Evolutionary conservation across 768 basidiomycete species (phyloP), one percentile per base, ranked within the genome.

Genomic region (Boletus rubescentipes): DNA sequence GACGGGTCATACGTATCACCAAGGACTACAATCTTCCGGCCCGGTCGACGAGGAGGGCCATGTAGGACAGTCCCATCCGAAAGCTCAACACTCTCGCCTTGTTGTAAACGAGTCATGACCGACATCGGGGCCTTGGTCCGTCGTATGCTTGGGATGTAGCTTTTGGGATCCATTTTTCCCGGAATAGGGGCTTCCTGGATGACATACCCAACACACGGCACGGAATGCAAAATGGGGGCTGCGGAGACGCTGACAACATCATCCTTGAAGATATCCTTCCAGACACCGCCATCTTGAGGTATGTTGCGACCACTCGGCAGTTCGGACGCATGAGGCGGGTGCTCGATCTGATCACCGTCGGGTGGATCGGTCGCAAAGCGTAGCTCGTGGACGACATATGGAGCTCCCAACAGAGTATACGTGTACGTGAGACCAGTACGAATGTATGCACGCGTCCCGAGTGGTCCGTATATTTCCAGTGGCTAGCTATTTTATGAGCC

Each of bases 1-100:
- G 84, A 84, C 6, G 88, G 87, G 67, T 96, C 85, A 64, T 79
- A 85, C 5, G 92, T 93, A 61, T 95, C 94, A 0, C 93, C 93
- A 34, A 95, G 76, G 53, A 97, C 82, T 30, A 83, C 86, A 21
- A 96, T 60, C 67, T 91, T 91, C 46, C 91, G 77, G 4, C 91
- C 93, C 1, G 75, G 77, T 47, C 85, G 76, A 42, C 80, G 79
- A 21, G 74, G 64, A 8, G 91, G 91, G 0, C 89, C 89, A 5
- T 81, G 75, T 14, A 95, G 74, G 15, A 85, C 57, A 26, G 85
- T 90, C 12, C 91, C 91, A 60, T 93, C 90, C 4, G 77, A 74
- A 42, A 94, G 81, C 50, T 72, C 69, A 32, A 93, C 73, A 16
- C 72, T 76, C 57, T 84, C 79, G 18, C 89, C 88, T 51, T 79